phyloP scores from a whole-genome alignment of 129 eudicot species.

The Logfia minima region DNA sequence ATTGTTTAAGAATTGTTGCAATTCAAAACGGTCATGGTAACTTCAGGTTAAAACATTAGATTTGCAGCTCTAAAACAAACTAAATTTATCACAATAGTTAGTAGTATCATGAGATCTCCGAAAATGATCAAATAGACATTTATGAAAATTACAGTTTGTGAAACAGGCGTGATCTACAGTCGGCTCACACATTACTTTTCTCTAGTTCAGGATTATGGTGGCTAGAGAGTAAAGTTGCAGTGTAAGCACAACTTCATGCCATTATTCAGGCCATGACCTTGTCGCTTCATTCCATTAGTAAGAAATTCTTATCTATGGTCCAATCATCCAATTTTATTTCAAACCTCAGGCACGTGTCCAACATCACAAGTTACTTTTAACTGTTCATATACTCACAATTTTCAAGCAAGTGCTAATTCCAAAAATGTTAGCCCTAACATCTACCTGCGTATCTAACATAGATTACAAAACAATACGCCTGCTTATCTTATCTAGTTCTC shows the following conservation, averaged over 20 bases:
- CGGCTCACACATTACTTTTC: not conserved
- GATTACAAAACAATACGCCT: not conserved
- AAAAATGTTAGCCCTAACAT: not conserved
- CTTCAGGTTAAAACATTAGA: not conserved
- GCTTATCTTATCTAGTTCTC: not conserved
- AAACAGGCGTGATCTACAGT: slow-evolving; percentile 6
- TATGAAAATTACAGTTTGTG: not conserved
- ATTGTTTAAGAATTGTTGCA: not conserved
- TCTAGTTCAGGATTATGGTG: not conserved
- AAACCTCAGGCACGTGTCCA: not conserved
- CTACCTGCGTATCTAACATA: not conserved
- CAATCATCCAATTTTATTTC: not conserved
- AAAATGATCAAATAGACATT: not conserved
- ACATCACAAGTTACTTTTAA: not conserved
- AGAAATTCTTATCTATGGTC: not conserved
- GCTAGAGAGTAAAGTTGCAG: not conserved
- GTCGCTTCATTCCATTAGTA: not conserved
- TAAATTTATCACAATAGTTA: not conserved
- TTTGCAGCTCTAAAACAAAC: slow-evolving; percentile 9
- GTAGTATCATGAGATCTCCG: not conserved
- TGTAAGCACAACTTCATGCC: not conserved
- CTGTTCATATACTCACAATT: not conserved
- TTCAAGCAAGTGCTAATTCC: not conserved
- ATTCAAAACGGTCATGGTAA: not conserved
- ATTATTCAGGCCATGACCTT: not conserved